Evolutionary conservation across 495 filamentous ascomycete species (phyloP).

Genomic region (Aspergillus wentii): DNA sequence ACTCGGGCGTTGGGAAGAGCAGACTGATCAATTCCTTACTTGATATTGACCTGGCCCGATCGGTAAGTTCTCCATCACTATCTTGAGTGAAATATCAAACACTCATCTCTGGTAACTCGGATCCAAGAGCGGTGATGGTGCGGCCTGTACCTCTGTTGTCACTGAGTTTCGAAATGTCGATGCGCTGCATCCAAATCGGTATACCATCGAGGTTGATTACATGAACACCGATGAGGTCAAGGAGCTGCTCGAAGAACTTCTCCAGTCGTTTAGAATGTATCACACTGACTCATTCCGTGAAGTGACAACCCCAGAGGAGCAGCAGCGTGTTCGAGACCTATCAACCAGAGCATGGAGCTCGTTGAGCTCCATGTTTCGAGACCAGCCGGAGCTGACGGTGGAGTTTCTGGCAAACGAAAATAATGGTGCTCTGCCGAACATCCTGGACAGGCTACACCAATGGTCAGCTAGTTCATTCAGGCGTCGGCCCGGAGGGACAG

Average conservation of each 20-base stretch:
- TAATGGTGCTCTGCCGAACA: conserved; percentile 2
- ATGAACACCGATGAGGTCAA: conserved; percentile 18
- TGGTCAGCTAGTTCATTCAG: conserved; percentile 11
- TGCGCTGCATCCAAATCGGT: conserved; percentile 10
- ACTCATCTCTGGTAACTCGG: no score
- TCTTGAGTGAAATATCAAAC: conserved; percentile 1
- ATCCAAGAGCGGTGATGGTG: conserved; percentile 19
- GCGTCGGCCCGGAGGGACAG: conserved; percentile 11
- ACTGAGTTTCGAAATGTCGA: conserved; percentile 25
- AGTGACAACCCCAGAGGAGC: conserved; percentile 6
- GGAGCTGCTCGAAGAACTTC: conserved; percentile 20
- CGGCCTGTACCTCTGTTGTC: conserved; percentile 28
- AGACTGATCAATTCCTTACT: conserved; percentile 30
- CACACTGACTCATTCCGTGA: conserved; percentile 11
- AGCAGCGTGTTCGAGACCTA: conserved; percentile 3
- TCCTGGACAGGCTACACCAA: conserved; percentile 8
- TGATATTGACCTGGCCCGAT: conserved; percentile 18
- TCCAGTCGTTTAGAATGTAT: conserved; percentile 14
- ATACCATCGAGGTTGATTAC: conserved; percentile 24
- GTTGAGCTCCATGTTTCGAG: conserved; percentile 15
- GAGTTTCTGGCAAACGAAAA: conserved; percentile 16
- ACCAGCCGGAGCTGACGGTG: conserved; percentile 9
- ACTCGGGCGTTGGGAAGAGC: conserved; percentile 23
- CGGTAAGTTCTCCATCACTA: conserved; percentile 13
- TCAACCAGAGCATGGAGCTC: conserved; percentile 14